Percentiles rank a stretch among this genome's conserved stretches.
These are phyloP conservation scores for Penicillium sclerotiorum DNA, from an alignment of 2,329 filamentous ascomycete species.

Conservation along the genomic window DNA sequence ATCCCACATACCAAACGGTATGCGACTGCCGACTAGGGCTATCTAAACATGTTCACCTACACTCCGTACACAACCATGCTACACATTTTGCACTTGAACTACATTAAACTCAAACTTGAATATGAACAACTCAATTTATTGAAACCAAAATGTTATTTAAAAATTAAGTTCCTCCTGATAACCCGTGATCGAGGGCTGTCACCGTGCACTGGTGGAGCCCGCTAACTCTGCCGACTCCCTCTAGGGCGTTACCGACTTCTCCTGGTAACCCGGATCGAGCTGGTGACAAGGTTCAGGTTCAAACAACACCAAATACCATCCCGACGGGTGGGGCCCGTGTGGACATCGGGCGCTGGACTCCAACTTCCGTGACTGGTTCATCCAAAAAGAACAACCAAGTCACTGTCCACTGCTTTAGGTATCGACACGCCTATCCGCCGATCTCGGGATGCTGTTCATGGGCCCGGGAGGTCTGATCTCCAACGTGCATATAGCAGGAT, in stretches of 20 bases:
- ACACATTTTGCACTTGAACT: too few relatives aligned
- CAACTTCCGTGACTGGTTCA: constrained; percentile 15
- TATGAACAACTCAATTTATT: too few relatives aligned
- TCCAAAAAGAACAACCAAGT: constrained; percentile 7
- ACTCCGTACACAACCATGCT: too few relatives aligned
- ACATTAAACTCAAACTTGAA: too few relatives aligned
- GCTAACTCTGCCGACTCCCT: constrained; percentile 19
- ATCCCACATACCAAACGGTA: constrained; percentile 16
- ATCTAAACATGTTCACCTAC: too few relatives aligned
- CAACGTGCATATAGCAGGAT: background rate
- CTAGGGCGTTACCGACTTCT: constrained; percentile 3
- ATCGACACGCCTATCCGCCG: constrained; percentile 30
- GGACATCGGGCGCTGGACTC: constrained; percentile 14
- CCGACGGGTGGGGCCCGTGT: constrained; percentile 17
- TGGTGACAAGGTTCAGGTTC: constrained; percentile 20
- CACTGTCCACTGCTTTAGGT: constrained; percentile 18
- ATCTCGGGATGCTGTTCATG: constrained; percentile 29
- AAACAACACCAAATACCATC: constrained; percentile 20
- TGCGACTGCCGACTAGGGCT: too few relatives aligned
- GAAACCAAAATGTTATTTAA: too few relatives aligned
- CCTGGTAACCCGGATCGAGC: constrained; percentile 13
- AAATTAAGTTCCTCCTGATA: too few relatives aligned
- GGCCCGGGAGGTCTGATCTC: constrained; percentile 25
- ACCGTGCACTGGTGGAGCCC: constrained; percentile 14
- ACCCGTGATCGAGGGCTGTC: background rate